Conservation (phyloP, 495 filamentous ascomycete species). For the Daldinia caldariorum region DNA sequence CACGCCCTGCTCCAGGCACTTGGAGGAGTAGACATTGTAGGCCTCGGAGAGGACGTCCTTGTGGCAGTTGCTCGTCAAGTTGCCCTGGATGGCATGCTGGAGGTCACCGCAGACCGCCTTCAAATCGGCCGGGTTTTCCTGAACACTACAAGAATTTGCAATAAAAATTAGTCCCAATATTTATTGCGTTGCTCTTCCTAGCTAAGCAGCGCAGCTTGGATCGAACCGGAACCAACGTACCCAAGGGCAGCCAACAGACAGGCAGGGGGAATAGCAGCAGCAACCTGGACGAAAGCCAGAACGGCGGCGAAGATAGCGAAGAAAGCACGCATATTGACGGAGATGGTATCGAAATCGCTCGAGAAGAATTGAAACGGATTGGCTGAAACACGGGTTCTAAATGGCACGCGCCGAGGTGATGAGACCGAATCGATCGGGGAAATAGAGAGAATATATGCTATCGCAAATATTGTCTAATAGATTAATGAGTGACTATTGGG, state of each 20-base stretch:
- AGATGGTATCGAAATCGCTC: constrained; percentile 31
- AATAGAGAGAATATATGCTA: background rate
- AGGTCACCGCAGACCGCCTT: constrained; percentile 48
- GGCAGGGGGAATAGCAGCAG: constrained; percentile 47
- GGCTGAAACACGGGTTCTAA: constrained; percentile 32
- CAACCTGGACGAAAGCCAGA: constrained; percentile 45
- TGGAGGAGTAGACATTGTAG: constrained; percentile 46
- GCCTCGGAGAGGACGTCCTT: constrained; percentile 40
- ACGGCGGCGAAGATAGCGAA: constrained; percentile 46
- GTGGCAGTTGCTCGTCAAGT: constrained; percentile 48
- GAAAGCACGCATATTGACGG: constrained; percentile 47
- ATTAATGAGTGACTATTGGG: constrained; percentile 17
- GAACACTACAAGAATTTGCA: constrained; percentile 33
- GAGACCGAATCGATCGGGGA: constrained; percentile 29
- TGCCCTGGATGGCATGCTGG: constrained; percentile 43
- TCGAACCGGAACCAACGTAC: constrained; percentile 34
- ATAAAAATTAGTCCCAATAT: background rate
- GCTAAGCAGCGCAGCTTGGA: background rate
- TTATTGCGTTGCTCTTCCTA: background rate
- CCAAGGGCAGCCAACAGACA: constrained; percentile 51
- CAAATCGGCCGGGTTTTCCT: constrained; percentile 49
- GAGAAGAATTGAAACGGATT: constrained; percentile 23
- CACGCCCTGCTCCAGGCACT: constrained; percentile 46
- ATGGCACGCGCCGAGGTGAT: constrained; percentile 33
- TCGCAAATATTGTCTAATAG: constrained; percentile 22